A percentile compares a stretch with the other conserved stretches of the same genome.
Conservation (phyloP, 2,329 filamentous ascomycete genomes). For the Albophoma yamanashiensis region DNA sequence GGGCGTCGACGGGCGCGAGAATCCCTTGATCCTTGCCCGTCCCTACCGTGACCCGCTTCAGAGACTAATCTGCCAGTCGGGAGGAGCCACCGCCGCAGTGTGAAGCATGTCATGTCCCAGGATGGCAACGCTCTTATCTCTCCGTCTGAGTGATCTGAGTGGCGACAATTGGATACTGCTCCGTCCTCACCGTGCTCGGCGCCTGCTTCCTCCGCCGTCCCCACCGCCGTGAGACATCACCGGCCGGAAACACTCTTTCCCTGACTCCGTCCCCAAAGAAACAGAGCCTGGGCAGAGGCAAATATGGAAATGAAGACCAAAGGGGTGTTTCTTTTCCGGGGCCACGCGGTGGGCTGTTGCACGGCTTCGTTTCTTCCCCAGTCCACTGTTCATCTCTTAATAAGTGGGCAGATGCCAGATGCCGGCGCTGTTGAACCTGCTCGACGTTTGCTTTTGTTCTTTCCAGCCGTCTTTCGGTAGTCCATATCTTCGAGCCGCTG, state of each 20-base stretch:
- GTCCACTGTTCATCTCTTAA: not conserved
- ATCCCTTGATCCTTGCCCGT: not conserved
- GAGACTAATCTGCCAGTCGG: not conserved
- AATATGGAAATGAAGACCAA: not conserved
- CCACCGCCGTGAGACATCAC: not conserved
- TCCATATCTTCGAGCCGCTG: not conserved
- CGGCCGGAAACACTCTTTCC: not conserved
- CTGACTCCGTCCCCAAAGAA: not conserved
- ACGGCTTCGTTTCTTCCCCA: not conserved
- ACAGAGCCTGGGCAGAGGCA: not conserved
- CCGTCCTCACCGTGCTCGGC: not conserved
- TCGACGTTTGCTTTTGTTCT: not conserved
- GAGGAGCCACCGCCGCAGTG: not conserved
- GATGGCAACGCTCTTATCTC: not conserved
- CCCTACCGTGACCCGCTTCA: not conserved
- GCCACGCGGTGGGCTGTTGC: not conserved
- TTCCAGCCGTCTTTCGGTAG: not conserved
- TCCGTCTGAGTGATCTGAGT: not conserved
- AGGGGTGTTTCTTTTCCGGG: not conserved
- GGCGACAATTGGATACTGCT: not conserved
- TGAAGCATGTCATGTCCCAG: conserved; percentile 2
- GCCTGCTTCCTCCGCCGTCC: not conserved
- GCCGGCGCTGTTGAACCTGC: no score
- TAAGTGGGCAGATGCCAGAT: not conserved
- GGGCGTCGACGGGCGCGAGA: not conserved